phyloP scores from a whole-genome alignment of 495 filamentous ascomycete species.

The Penicillium cataractarum region DNA sequence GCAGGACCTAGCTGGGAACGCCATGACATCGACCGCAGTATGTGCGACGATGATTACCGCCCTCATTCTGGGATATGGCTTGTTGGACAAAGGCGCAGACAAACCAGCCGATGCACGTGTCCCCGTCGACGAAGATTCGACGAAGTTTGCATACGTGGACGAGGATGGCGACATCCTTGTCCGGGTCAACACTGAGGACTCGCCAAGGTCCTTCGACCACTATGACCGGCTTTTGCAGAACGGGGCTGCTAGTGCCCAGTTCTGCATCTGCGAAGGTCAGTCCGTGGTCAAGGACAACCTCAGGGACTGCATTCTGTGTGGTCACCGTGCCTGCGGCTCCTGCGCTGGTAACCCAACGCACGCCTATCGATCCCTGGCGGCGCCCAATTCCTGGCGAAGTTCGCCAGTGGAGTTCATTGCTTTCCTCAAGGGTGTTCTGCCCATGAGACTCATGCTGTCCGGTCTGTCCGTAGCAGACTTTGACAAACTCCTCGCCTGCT shows the following conservation, averaged over 20 bases:
- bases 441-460: conserved; percentile 46
- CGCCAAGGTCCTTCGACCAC: conserved; percentile 3
- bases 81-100: conserved; percentile 30
- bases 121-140: neutral
- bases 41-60: conserved; percentile 62
- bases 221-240: conserved; percentile 19
- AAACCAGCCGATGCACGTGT: neutral
- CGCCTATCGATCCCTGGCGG: conserved; percentile 37
- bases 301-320: conserved; percentile 55
- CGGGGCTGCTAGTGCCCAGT: conserved; percentile 43
- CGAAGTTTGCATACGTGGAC: conserved; percentile 1
- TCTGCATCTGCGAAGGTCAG: conserved; percentile 63
- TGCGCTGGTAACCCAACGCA: conserved; percentile 63
- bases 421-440: conserved; percentile 46
- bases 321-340: conserved; percentile 56
- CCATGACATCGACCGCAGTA: conserved; percentile 79
- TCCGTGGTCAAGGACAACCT: conserved; percentile 40
- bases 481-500: conserved; percentile 16
- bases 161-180: conserved; percentile 15
- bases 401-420: conserved; percentile 53
- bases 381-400: conserved; percentile 32
- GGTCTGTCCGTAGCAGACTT: conserved; percentile 38
- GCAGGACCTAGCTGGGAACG: conserved; percentile 79
- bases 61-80: conserved; percentile 48
- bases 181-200: conserved; percentile 11